These are phyloP conservation scores for Tolypocladium inflatum DNA, from an alignment of 2,329 filamentous ascomycete species.

Conservation along the genomic window DNA sequence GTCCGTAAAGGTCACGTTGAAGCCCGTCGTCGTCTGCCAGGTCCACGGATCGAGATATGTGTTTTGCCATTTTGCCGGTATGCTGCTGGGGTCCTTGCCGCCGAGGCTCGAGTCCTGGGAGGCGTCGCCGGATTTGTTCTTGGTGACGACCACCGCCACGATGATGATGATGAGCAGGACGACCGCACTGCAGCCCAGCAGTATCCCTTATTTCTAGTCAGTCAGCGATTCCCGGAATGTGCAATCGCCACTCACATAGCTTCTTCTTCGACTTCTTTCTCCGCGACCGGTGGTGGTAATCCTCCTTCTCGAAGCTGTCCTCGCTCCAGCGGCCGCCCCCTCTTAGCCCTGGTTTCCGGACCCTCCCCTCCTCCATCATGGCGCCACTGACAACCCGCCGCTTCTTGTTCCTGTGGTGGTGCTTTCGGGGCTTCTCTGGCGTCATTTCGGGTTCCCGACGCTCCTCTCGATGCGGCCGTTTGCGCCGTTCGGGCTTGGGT, in stretches of 20 bases:
- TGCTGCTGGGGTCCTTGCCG: constrained; percentile 42
- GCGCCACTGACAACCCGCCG: constrained; percentile 61
- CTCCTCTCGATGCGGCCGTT: constrained; percentile 4
- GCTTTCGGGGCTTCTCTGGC: constrained; percentile 19
- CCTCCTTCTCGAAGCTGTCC: constrained; percentile 39
- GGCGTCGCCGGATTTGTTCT: constrained; percentile 37
- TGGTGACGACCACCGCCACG: constrained; percentile 55
- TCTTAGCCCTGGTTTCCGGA: constrained; percentile 24
- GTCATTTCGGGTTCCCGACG: constrained; percentile 7
- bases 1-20: constrained; percentile 90
- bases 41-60: constrained; percentile 81
- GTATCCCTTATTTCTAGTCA: constrained; percentile 38
- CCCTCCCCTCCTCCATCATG: constrained; percentile 57
- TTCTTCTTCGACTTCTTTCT: constrained; percentile 47
- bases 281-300: constrained; percentile 31
- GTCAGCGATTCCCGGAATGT: constrained; percentile 9
- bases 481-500: constrained; percentile 30
- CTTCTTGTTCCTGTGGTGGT: constrained; percentile 34
- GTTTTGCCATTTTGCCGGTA: constrained; percentile 59
- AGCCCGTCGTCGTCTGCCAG: constrained; percentile 83
- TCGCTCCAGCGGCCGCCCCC: constrained; percentile 32
- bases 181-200: constrained; percentile 41
- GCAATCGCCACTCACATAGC: constrained; percentile 38
- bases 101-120: constrained; percentile 31
- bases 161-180: constrained; percentile 58